These are phyloP conservation scores for Penicillium freii DNA, from an alignment of 2,329 filamentous ascomycete species.

Conservation along the genomic window DNA sequence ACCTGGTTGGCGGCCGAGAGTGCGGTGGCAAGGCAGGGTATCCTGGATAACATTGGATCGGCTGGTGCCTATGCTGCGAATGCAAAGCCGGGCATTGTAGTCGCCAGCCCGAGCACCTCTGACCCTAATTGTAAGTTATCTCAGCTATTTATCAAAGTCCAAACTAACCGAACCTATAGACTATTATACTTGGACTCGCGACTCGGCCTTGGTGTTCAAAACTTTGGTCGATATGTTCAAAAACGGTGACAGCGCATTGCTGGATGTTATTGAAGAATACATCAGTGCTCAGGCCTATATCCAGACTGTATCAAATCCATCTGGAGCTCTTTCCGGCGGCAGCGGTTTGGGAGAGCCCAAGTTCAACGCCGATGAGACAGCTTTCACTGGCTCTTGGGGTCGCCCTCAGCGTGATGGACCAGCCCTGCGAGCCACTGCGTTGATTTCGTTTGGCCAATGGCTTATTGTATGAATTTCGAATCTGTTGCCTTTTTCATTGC, in stretches of 20 bases:
- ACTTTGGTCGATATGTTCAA: slow-evolving; percentile 65
- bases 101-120: slow-evolving; percentile 56
- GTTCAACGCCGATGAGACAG: slow-evolving; percentile 62
- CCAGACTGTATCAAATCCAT: slow-evolving; percentile 68
- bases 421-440: slow-evolving; percentile 69
- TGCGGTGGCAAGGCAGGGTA: slow-evolving; percentile 50
- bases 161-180: slow-evolving; percentile 49
- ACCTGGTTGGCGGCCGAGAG: slow-evolving; percentile 42
- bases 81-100: slow-evolving; percentile 51
- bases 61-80: slow-evolving; percentile 50
- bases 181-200: slow-evolving; percentile 76
- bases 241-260: slow-evolving; percentile 58
- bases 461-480: slow-evolving; percentile 48
- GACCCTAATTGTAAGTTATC: slow-evolving; percentile 52
- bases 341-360: slow-evolving; percentile 68
- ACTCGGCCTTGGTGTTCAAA: slow-evolving; percentile 70
- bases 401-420: slow-evolving; percentile 79
- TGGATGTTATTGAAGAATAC: slow-evolving; percentile 64
- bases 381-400: slow-evolving; percentile 67
- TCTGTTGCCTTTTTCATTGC: background rate
- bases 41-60: slow-evolving; percentile 56
- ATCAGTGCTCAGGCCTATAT: slow-evolving; percentile 65
- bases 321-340: slow-evolving; percentile 52
- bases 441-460: slow-evolving; percentile 72
- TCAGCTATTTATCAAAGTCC: background rate